A percentile compares a stretch with the other conserved stretches of the same genome.
phyloP scores from a whole-genome alignment of 352 stramenopile genomes.

The Pythium volutum region DNA sequence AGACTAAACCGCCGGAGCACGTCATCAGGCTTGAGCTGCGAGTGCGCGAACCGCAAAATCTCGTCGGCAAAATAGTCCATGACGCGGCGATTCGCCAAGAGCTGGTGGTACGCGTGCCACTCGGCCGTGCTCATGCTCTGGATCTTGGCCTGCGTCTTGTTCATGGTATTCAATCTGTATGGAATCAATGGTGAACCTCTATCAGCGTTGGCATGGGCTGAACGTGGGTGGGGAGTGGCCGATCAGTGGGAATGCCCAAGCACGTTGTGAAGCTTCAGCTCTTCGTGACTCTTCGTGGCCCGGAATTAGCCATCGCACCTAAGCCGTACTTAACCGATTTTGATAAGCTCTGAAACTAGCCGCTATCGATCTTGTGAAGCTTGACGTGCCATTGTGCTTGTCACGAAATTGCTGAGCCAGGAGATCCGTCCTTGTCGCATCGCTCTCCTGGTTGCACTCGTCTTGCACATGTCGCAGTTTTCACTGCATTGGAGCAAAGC shows the following conservation, averaged over 20 bases:
- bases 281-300: neutral
- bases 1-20: conserved; percentile 70
- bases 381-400: too few species aligned
- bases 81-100: conserved; percentile 51
- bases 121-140: conserved; percentile 77
- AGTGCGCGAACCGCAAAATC: conserved; percentile 56
- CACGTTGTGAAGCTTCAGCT: too few species aligned
- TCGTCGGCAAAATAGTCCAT: conserved; percentile 62
- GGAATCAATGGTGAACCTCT: neutral
- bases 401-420: too few species aligned
- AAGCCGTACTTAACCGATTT: neutral
- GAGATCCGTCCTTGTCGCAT: too few species aligned
- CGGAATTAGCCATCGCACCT: conserved; percentile 1
- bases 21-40: conserved; percentile 63
- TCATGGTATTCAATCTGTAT: conserved; percentile 27
- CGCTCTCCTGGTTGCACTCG: too few species aligned
- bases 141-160: conserved; percentile 68
- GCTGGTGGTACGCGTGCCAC: conserved; percentile 69
- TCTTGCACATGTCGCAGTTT: too few species aligned
- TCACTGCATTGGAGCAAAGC: too few species aligned
- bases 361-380: too few species aligned
- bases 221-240: too few species aligned
- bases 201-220: neutral
- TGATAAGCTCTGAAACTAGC: too few species aligned
- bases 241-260: too few species aligned